Evolutionary conservation across 768 basidiomycete genomes (phyloP), one percentile per base, ranked within the genome.

Genomic region (Rhodotorula toruloides): DNA sequence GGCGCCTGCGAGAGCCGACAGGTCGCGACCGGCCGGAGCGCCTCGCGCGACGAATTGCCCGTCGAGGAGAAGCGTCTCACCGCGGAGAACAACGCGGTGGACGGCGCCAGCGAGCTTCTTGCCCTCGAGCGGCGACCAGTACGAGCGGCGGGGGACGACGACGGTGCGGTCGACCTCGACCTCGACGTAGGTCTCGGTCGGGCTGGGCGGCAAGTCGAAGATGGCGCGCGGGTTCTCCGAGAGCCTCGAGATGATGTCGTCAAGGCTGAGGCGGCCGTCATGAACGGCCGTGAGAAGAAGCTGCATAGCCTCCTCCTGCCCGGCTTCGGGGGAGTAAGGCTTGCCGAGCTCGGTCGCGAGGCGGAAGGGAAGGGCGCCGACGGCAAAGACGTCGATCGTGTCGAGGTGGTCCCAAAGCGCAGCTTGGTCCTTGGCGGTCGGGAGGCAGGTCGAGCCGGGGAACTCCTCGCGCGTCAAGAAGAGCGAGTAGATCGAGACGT

Each of bases 141-240:
- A 65, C 16, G 68, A 44, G 11, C 71, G 68, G 58, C 79, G 77
- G 21, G 75, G 76, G 76, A 89, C 90, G 48, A 80, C 79, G 27
- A 83, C 81, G 62, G 81, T 82, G 57, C 96, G 85, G 62, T 90
- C 89, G 34, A 96, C 80, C 69, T 93, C 90, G 50, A 99, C 90
- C 76, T 99, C 96, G 43, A 96, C 89, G 69, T 87, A 87, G 1
- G 92, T 91, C 66, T 90, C 84, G 32, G 59, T 42, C 75, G 91
- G 90, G 19, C 29, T n/a, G 14, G 58, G 91, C 0, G 90, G 87
- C 19, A 98, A 82, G 40, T 87, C 87, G 76, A 98, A 96, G 76
- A 99, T 97, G 46, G 84, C 83, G 27, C 88, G 83, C 3, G 96
- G 94, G 77, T 96, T 97, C 74, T 97, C 92, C 76, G 91, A 86